These are phyloP conservation scores for Backusella tuberculispora DNA, from an alignment of 192 early-diverging fungal species.

Conservation along the genomic window DNA sequence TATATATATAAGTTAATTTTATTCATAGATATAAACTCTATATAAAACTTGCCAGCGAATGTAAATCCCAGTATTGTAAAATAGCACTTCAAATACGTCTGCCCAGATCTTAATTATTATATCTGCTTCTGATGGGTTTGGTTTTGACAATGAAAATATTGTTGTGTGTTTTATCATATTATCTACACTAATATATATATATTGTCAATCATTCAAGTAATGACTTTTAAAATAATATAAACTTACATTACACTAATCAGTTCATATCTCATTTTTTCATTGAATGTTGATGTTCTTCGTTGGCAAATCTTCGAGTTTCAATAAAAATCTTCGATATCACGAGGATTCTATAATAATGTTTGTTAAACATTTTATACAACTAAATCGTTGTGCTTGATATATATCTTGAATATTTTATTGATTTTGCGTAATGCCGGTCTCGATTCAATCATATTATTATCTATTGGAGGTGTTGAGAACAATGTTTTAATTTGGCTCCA, in stretches of 20 bases:
- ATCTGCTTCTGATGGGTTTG: neutral
- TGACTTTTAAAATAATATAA: neutral
- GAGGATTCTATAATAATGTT: neutral
- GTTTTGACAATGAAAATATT: neutral
- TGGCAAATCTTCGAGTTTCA: neutral
- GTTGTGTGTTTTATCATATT: neutral
- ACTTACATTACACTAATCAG: neutral
- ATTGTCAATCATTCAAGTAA: conserved; percentile 9
- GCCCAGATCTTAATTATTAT: neutral
- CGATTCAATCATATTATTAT: too few species aligned
- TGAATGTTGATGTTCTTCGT: neutral
- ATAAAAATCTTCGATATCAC: neutral
- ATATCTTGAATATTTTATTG: too few species aligned
- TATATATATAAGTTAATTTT: conserved; percentile 19
- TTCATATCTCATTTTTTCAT: neutral
- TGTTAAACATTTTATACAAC: neutral
- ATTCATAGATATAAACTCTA: neutral
- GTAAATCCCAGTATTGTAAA: neutral
- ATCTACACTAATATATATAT: neutral
- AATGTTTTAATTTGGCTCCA: too few species aligned
- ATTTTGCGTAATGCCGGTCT: too few species aligned
- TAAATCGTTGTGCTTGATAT: neutral
- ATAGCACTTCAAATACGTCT: neutral
- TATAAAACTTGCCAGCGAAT: conserved; percentile 8
- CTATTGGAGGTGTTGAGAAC: too few species aligned